Evolutionary conservation across 352 stramenopile genomes (phyloP).

Genomic region (Globisporangium megalacanthum): DNA sequence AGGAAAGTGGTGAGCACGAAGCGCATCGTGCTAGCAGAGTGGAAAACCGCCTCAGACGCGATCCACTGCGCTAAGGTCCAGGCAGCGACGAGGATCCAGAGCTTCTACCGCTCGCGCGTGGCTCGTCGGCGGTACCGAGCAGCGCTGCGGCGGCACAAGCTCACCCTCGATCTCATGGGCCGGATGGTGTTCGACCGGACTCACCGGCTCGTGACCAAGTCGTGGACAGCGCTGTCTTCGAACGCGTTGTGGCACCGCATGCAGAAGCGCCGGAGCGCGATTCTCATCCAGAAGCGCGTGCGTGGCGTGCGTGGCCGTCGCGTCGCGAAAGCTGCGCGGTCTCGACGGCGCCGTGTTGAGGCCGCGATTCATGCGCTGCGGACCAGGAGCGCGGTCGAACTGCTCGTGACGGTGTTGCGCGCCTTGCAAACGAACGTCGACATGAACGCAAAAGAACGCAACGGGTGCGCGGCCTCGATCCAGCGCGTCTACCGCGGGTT

Average conservation of each 20-base stretch:
- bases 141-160: constrained; percentile 35
- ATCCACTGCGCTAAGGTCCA: constrained; percentile 6
- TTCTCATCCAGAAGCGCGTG: constrained; percentile 41
- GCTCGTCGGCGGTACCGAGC: constrained; percentile 29
- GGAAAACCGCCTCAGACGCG: constrained; percentile 12
- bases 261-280: constrained; percentile 36
- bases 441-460: constrained; percentile 20
- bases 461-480: constrained; percentile 20
- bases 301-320: constrained; percentile 38
- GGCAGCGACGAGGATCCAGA: constrained; percentile 34
- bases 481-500: constrained; percentile 48
- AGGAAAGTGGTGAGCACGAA: constrained; percentile 16
- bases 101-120: constrained; percentile 22
- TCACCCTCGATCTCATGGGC: constrained; percentile 46
- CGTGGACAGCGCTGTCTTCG: constrained; percentile 35
- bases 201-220: constrained; percentile 18
- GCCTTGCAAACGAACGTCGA: constrained; percentile 26
- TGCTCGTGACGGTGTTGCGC: constrained; percentile 28
- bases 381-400: constrained; percentile 24
- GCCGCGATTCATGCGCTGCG: constrained; percentile 25
- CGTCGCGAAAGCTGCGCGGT: constrained; percentile 27
- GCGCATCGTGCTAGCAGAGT: constrained; percentile 14
- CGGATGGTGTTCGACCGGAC: constrained; percentile 32
- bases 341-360: constrained; percentile 28
- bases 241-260: constrained; percentile 47